Evolutionary conservation across 148 eudicot genomes (phyloP).

Genomic region (Rhododendron vialii): DNA sequence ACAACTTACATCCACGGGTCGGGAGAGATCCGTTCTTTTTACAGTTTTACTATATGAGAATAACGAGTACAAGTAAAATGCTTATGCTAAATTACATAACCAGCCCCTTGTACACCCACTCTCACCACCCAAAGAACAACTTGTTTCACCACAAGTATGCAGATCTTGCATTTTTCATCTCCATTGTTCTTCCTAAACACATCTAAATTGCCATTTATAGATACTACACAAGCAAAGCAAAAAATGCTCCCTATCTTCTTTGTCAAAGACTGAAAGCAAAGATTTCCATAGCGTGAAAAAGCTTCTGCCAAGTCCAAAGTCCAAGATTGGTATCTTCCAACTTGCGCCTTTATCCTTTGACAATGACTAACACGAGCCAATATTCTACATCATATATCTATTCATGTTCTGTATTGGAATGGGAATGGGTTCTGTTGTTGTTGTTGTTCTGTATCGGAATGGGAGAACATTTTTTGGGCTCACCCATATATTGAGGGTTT

Average conservation of each 20-base stretch:
- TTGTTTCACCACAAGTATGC: neutral
- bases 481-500: neutral
- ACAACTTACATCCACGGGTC: neutral
- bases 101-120: neutral
- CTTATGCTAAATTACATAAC: neutral
- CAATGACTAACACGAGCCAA: too few relatives aligned
- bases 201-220: neutral
- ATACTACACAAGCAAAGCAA: neutral
- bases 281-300: neutral
- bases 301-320: neutral
- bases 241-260: neutral
- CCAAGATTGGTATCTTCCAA: neutral
- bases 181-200: neutral
- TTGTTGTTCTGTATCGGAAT: neutral
- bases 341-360: too few relatives aligned
- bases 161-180: too few relatives aligned
- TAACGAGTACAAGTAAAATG: neutral
- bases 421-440: too few relatives aligned
- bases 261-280: neutral
- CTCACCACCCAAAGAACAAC: neutral
- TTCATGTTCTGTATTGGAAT: too few relatives aligned
- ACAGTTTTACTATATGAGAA: neutral
- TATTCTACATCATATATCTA: neutral
- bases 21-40: neutral
- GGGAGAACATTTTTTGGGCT: neutral